These are phyloP conservation scores for Pharus latifolius DNA, from an alignment of 176 grass and related monocot species.

Conservation along the genomic window DNA sequence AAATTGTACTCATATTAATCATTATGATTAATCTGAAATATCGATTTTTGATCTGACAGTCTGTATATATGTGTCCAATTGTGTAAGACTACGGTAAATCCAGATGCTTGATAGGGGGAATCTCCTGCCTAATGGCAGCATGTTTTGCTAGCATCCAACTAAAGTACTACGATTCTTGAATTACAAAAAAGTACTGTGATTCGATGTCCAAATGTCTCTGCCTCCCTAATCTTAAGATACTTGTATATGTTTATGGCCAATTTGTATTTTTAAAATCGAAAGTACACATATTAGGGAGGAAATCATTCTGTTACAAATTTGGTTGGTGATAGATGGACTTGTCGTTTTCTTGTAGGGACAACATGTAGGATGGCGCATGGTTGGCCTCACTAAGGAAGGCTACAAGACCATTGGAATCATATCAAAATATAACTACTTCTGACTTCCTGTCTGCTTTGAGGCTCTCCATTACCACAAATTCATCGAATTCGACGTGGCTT, in stretches of 20 bases:
- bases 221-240: constrained; percentile 14
- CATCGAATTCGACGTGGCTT: background rate
- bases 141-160: constrained; percentile 6
- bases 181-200: constrained; percentile 20
- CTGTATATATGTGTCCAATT: too few species aligned
- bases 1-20: too few species aligned
- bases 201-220: constrained; percentile 35
- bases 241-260: constrained; percentile 22
- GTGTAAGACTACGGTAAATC: too few species aligned
- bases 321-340: background rate
- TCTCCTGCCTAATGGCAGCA: background rate
- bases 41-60: too few species aligned
- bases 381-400: background rate
- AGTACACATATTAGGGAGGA: constrained; percentile 8
- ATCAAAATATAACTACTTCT: too few species aligned
- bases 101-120: too few species aligned
- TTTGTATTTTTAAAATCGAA: constrained; percentile 11
- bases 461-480: background rate
- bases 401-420: background rate
- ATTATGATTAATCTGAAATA: too few species aligned
- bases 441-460: background rate
- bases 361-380: background rate
- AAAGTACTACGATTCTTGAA: constrained; percentile 24
- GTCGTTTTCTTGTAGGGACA: background rate
- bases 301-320: constrained; percentile 17